Evolutionary conservation across 2,329 filamentous ascomycete species (phyloP).

Genomic region (Knufia petricola): DNA sequence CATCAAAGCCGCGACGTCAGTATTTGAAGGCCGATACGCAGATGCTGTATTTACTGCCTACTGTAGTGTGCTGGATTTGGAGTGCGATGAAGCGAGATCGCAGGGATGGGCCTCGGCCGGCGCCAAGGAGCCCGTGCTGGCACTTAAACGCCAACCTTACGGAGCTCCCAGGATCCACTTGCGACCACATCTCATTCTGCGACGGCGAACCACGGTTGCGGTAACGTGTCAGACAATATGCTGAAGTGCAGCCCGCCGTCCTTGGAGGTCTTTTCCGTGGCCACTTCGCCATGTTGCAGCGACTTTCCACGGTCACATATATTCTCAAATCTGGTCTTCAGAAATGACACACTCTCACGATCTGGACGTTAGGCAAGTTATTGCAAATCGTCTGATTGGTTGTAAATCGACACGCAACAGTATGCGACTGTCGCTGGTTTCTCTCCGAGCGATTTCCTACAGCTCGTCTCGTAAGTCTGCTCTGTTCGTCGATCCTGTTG

Average conservation of each 20-base stretch:
- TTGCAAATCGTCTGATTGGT: background rate
- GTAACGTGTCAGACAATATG: background rate
- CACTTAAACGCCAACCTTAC: constrained; percentile 1
- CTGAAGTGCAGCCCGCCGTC: background rate
- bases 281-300: background rate
- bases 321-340: background rate
- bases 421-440: background rate
- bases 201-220: background rate
- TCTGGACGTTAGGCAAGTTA: background rate
- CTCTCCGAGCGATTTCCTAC: background rate
- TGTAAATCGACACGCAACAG: background rate
- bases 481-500: background rate
- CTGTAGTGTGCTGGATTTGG: background rate
- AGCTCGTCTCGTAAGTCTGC: background rate
- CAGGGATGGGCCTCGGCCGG: background rate
- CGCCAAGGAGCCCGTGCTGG: background rate
- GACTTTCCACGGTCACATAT: background rate
- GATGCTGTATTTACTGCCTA: background rate
- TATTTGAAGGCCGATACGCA: too few relatives aligned
- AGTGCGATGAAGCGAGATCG: background rate
- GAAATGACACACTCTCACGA: too few relatives aligned
- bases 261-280: background rate
- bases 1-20: too few relatives aligned
- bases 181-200: background rate
- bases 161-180: background rate